phyloP scores from a whole-genome alignment of 768 basidiomycete species.

The Termitomyces sp. region DNA sequence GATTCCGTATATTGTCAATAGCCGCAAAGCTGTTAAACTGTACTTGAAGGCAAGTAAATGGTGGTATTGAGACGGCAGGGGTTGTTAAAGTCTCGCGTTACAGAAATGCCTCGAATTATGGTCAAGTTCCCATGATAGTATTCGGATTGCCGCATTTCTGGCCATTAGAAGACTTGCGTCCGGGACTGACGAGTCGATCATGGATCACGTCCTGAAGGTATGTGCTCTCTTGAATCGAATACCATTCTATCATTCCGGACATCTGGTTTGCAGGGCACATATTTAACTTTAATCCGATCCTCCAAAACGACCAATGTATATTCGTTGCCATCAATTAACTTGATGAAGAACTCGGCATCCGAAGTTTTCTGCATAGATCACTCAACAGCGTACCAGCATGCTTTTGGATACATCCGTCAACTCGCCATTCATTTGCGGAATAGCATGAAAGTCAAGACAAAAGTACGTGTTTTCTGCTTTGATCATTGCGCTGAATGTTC shows the following conservation, averaged over 20 bases:
- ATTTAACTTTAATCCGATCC: slow-evolving; percentile 78
- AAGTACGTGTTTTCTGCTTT: slow-evolving; percentile 38
- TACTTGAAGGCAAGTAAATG: slow-evolving; percentile 69
- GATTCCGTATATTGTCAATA: slow-evolving; percentile 81
- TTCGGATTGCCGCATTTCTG: slow-evolving; percentile 82
- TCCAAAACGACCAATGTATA: slow-evolving; percentile 83
- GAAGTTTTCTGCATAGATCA: slow-evolving; percentile 84
- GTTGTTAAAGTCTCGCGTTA: neutral
- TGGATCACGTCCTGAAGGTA: slow-evolving; percentile 87
- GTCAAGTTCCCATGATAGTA: slow-evolving; percentile 74
- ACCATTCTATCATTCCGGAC: neutral
- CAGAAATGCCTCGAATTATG: slow-evolving; percentile 83
- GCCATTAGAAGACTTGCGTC: slow-evolving; percentile 77
- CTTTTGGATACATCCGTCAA: slow-evolving; percentile 93
- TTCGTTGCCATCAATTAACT: slow-evolving; percentile 84
- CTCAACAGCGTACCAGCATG: slow-evolving; percentile 80
- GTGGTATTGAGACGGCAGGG: neutral
- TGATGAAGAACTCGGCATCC: slow-evolving; percentile 97
- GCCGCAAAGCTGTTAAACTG: slow-evolving; percentile 76
- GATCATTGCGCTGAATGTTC: slow-evolving; percentile 1
- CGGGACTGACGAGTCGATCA: slow-evolving; percentile 69
- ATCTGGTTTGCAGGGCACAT: slow-evolving; percentile 58
- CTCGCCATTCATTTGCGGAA: slow-evolving; percentile 90
- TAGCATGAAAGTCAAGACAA: slow-evolving; percentile 84
- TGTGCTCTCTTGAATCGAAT: slow-evolving; percentile 8